Base-by-base conservation (phyloP, 139 green algal genomes). In the Deuterostichococcus epilithicus region DNA sequence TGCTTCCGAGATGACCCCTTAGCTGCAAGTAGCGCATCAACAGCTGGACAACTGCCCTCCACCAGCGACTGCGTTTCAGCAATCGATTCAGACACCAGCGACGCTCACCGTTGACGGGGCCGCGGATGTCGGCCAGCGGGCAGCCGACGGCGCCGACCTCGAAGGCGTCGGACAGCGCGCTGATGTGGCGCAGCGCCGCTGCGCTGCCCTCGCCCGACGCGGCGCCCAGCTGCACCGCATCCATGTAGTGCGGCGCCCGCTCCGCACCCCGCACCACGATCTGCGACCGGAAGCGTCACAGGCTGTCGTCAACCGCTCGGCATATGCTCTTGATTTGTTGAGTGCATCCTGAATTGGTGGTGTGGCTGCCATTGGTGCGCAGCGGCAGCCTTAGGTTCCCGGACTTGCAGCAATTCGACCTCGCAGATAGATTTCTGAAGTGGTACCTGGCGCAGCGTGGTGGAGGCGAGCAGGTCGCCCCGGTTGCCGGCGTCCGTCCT, bases 171-270 rank as follows among this genome's bases (percentile, higher is more conserved):
- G 52, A 63, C 32, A 72, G 47, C 45, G 63, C 58, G n/a, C 36
- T 33, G 39, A 52, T 34, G 30, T 77, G 70, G 38, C 58, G 38
- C 58, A 67, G 6, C 32, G 70, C 58, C 18, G 58, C 69, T 1
- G 23, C 69, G 36, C 25, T 39, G 20, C 52, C 34, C 0, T 36
- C 47, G 15, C 13, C 22, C 3, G 68, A 23, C 36, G 73, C 58
- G 15, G 35, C 58, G 5, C 58, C 34, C 74, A 78, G 68, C 58
- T 78, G 75, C 39, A 69, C 18, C 18, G 80, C 83, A 36, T 82
- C 77, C 18, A 77, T 81, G 37, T 59, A 71, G 2, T 72, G 70
- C 0, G 83, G 77, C 1, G 83, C 80, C 1, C 32, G 30, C 22
- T 34, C 74, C 1, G 71, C 81, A 1, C 70, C 70, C 10, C 52